Evolutionary conservation across 2,329 filamentous ascomycete species (phyloP), one percentile per base, ranked within the genome.

Genomic region (Metarhizium robertsii): DNA sequence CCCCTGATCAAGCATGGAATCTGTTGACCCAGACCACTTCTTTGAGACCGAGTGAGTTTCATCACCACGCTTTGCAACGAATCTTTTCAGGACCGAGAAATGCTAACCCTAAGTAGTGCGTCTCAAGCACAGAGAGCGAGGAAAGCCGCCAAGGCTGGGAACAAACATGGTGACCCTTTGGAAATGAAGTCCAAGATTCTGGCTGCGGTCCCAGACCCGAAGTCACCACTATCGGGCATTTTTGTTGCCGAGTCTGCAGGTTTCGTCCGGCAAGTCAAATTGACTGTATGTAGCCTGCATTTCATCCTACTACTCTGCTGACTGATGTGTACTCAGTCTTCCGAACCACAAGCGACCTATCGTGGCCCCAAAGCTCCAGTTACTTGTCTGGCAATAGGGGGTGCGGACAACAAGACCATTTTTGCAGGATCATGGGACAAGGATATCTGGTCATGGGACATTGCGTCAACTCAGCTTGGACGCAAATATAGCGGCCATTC

Each of bases 371-470:
- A 79, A 49, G 87, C 90, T 3, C 94, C 94, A 1, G 76, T 96
- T 10, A 92, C 90, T 10, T 88, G 87, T 61, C 71, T 95, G 32
- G 83, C 87, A 16, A 75, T 90, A 40, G 85, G 81, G 48, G 79
- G 83, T 14, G 68, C 75, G 4, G 73, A 73, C 30, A 77, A 75
- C 57, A 71, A 69, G 52, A 87, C 79, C 1, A 67, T 96, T 11
- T 96, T 90, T 69, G 90, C 90, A 29, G 92, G 92, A 38, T 94
- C 86, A 57, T 99, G 94, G 94, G 92, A 99, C 73, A 96, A 95
- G 73, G 80, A 83, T 20, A 80, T 97, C 56, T 96, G 91, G 85
- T 88, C 87, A 36, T 96, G 90, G 88, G 79, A 88, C 63, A 73
- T 86, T 36, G 73, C 78, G 18, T 82, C 82, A 3, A 76, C 75